Evolutionary conservation across 208 protist genomes (phyloP).

Genomic region (Herpetomonas samuelpessoai): DNA sequence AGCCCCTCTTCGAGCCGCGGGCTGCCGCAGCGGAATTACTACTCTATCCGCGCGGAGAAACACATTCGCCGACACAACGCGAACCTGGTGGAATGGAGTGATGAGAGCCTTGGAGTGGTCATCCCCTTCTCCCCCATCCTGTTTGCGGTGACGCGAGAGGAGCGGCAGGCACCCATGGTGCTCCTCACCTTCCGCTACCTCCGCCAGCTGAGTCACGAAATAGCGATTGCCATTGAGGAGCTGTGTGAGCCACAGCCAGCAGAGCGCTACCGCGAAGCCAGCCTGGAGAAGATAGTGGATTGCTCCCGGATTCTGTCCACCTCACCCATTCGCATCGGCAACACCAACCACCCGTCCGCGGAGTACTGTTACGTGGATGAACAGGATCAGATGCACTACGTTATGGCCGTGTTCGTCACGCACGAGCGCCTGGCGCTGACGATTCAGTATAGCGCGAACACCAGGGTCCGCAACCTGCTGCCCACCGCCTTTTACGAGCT

Average conservation of each 20-base stretch:
- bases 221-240: slow-evolving; percentile 73
- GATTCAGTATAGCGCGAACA: slow-evolving; percentile 70
- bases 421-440: slow-evolving; percentile 65
- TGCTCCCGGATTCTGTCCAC: slow-evolving; percentile 55
- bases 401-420: slow-evolving; percentile 72
- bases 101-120: slow-evolving; percentile 61
- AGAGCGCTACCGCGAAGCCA: slow-evolving; percentile 60
- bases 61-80: slow-evolving; percentile 67
- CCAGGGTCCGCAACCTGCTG: slow-evolving; percentile 55
- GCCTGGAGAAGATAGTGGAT: slow-evolving; percentile 53
- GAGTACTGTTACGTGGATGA: slow-evolving; percentile 86
- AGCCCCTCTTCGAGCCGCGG: slow-evolving; percentile 8
- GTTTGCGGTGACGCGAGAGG: slow-evolving; percentile 67
- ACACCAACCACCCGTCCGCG: slow-evolving; percentile 37
- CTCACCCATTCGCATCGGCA: slow-evolving; percentile 57
- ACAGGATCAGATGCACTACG: slow-evolving; percentile 36
- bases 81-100: slow-evolving; percentile 73
- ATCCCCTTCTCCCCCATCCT: slow-evolving; percentile 72
- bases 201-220: slow-evolving; percentile 53
- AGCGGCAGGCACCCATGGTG: slow-evolving; percentile 79
- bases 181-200: slow-evolving; percentile 65
- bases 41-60: slow-evolving; percentile 46
- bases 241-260: slow-evolving; percentile 29
- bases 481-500: slow-evolving; percentile 77
- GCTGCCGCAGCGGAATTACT: slow-evolving; percentile 49